A percentile compares a stretch with the other conserved stretches of the same genome.
These are phyloP conservation scores for Jimgerdemannia flammicorona DNA, from an alignment of 192 early-diverging fungal species.

Conservation along the genomic window DNA sequence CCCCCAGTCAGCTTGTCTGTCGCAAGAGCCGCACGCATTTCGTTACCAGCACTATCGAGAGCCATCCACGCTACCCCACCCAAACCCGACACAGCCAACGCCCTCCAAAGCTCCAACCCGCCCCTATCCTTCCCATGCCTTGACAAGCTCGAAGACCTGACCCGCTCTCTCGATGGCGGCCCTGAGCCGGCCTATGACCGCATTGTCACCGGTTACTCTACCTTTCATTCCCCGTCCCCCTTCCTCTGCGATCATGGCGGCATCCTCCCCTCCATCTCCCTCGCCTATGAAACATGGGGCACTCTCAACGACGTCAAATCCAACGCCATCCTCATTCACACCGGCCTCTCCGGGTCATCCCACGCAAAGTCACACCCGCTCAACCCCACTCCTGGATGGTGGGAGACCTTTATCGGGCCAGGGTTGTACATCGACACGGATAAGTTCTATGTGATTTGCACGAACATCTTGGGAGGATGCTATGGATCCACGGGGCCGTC, in stretches of 20 bases:
- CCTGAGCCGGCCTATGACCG: slow-evolving; percentile 84
- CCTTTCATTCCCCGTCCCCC: slow-evolving; percentile 57
- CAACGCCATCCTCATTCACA: slow-evolving; percentile 92
- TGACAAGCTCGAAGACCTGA: slow-evolving; percentile 57
- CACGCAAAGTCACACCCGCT: slow-evolving; percentile 86
- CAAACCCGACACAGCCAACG: no score
- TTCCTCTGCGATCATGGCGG: slow-evolving; percentile 85
- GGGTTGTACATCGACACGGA: slow-evolving; percentile 88
- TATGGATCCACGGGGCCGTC: slow-evolving; percentile 94
- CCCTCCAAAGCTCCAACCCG: slow-evolving; percentile 44
- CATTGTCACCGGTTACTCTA: slow-evolving; percentile 69
- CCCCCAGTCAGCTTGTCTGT: no score
- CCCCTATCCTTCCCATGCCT: slow-evolving; percentile 75
- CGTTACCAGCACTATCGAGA: no score
- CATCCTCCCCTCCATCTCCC: slow-evolving; percentile 63
- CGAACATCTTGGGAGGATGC: slow-evolving; percentile 95
- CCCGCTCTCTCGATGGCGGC: slow-evolving; percentile 60
- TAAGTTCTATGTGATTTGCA: slow-evolving; percentile 94
- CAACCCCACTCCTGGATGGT: slow-evolving; percentile 87
- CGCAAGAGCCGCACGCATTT: no score
- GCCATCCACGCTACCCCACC: no score
- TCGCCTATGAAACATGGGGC: slow-evolving; percentile 99
- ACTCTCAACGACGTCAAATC: slow-evolving; percentile 67
- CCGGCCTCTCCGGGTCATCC: slow-evolving; percentile 87
- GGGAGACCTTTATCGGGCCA: slow-evolving; percentile 98